Evolutionary conservation across 257 asterid genomes (phyloP).

Genomic region (Mitragyna speciosa): DNA sequence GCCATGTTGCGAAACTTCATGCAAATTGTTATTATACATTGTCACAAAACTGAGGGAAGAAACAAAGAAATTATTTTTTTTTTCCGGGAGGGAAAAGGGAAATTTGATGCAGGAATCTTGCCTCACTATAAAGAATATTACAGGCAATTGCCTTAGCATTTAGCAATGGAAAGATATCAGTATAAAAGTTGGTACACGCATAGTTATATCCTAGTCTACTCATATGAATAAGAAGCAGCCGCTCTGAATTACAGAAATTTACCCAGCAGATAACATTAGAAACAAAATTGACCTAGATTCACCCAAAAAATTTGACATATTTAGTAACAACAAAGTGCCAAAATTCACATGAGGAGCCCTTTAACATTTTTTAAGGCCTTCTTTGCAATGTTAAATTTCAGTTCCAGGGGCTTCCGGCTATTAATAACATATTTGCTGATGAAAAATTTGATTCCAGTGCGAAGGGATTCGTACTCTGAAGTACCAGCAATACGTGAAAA

Average conservation of each 20-base stretch:
- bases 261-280: neutral
- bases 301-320: neutral
- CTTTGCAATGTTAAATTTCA: slow-evolving; percentile 65
- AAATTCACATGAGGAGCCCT: slow-evolving; percentile 55
- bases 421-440: slow-evolving; percentile 55
- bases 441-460: slow-evolving; percentile 71
- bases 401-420: slow-evolving; percentile 33
- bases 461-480: slow-evolving; percentile 70
- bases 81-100: too few relatives aligned
- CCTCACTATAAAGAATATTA: too few relatives aligned
- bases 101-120: too few relatives aligned
- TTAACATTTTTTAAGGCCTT: slow-evolving; percentile 71
- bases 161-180: neutral
- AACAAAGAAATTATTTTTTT: too few relatives aligned
- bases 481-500: slow-evolving; percentile 75
- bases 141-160: neutral
- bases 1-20: neutral
- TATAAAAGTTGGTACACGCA: neutral
- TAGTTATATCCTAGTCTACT: neutral
- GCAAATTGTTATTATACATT: neutral
- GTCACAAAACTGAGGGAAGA: neutral
- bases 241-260: neutral
- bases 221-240: neutral
- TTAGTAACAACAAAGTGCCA: neutral
- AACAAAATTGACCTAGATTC: neutral